Base-by-base conservation (phyloP, 305 asterid genomes). In the Nicotiana rustica region DNA sequence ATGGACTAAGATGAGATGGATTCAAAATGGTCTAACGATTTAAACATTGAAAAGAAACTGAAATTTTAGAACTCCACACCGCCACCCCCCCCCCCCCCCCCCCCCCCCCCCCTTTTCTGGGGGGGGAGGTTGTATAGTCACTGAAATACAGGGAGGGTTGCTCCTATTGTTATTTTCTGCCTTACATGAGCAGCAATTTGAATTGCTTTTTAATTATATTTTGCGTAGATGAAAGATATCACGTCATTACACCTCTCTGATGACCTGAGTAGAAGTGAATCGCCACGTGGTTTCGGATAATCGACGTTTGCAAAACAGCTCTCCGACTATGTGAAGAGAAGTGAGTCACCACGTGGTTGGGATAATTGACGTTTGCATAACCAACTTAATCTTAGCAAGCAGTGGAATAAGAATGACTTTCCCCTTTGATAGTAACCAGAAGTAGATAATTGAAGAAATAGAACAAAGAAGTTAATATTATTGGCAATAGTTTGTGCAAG, bases 1-100 rank as follows among this genome's bases (percentile, higher is more conserved):
- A 18, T 66, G 47, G 8, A 14, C 19, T 66, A 31, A 31, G 47
- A 66, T 31, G 14, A 66, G 71, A 66, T 66, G 47, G 47, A 31
- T 14, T 14, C 44, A 66, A 66, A 6, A 14, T 31, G 71, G 36
- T 65, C 38, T 29, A 65, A 12, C n/a, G 10, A 17, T 25, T 65
- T 12, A 65, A 65, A 29, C 38, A 65, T 29, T 65, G 69, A 65
- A 29, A 65, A 65, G 69, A 65, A 12, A 29, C 70, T 65, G 41
- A 29, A 65, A 31, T 65, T 41, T 10, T 25, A 64, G 69, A 38
- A 6, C 47, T 6, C 44, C 29, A 25, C 29, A 25, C 29, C 29
- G 29, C 29, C 29, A 25, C 29, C 29, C 29, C 29, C 29, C 29
- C 29, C 29, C 29, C 29, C 29, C 29, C 29, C 29, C 29, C 29